A percentile compares a stretch with the other conserved stretches of the same genome.
phyloP scores from a whole-genome alignment of 805 yeast genomes.

The Hanseniaspora meyeri region DNA sequence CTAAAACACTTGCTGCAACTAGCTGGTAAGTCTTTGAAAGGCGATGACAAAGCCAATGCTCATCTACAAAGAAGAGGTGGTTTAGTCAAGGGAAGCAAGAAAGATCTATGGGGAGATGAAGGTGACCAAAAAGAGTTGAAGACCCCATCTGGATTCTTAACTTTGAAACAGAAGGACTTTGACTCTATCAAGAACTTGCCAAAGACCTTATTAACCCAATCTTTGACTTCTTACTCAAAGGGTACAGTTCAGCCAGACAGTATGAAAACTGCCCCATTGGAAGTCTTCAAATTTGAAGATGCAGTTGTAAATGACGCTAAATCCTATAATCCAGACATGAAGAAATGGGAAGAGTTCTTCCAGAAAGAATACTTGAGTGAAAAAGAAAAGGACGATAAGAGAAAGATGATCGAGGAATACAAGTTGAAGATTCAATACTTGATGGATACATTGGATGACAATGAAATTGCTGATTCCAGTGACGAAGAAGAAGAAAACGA shows the following conservation, averaged over 20 bases:
- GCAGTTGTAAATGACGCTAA: conserved; percentile 54
- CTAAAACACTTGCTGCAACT: conserved; percentile 54
- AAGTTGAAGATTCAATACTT: conserved; percentile 51
- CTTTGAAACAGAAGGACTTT: conserved; percentile 18
- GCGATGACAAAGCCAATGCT: conserved; percentile 11
- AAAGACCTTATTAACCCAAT: conserved; percentile 28
- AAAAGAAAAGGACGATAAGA: conserved; percentile 51
- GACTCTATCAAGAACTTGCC: conserved; percentile 25
- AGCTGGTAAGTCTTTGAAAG: conserved; percentile 44
- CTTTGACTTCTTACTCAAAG: conserved; percentile 38
- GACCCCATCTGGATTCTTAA: conserved; percentile 24
- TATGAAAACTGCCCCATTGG: conserved; percentile 39
- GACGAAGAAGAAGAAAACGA: conserved; percentile 28
- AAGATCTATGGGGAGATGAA: conserved; percentile 61
- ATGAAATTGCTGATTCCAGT: conserved; percentile 38
- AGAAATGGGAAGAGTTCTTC: conserved; percentile 68
- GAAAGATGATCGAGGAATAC: conserved; percentile 49
- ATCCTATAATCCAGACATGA: conserved; percentile 77
- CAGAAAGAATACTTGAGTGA: conserved; percentile 55
- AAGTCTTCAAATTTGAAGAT: conserved; percentile 37
- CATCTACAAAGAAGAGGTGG: conserved; percentile 49
- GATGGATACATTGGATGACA: conserved; percentile 49
- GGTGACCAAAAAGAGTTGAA: conserved; percentile 16
- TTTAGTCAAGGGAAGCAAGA: conserved; percentile 31
- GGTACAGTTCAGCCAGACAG: conserved; percentile 48